Base-by-base conservation (phyloP, 345 rosid genomes). In the Aegle marmelos region DNA sequence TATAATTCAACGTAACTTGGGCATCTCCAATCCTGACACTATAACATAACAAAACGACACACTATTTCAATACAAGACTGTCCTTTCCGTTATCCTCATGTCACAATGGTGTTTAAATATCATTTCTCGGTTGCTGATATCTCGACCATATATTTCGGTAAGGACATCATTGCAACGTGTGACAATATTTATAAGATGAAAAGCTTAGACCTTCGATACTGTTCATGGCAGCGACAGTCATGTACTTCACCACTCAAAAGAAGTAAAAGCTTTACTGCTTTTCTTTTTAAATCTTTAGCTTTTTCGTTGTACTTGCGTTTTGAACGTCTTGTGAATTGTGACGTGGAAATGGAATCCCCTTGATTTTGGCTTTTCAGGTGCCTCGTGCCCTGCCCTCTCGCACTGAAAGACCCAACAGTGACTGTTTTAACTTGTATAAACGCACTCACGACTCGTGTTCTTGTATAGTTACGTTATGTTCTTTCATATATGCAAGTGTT, bases 311-410 rank as follows among this genome's bases (percentile, higher is more conserved):
- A 37, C 81, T 30, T 37, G 50, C 53, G 41, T 30, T 72, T 71
- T 33, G 48, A 72, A 56, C 11, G 41, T 63, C 27, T 73, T 60
- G 17, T 37, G 30, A 64, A 30, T 31, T 14, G 39, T 34, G 41
- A 59, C 13, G 0, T 9, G 24, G 31, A n/a, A 54, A 37, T 58
- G 24, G 50, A 53, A 53, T 73, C 78, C 57, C 56, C 21, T 61
- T 14, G 9, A 59, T 31, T 1, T 57, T 45, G 58, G 64, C 79
- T 69, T 80, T 79, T 80, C 79, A 75, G 75, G 27, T 31, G 66
- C 10, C 11, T 7, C 0, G 10, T 7, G 21, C 21, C 34, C 31
- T 61, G 66, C 14, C 17, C 34, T 61, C 21, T 25, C 66, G 0
- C 21, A 27, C 69, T 33, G 45, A 34, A 65, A 65, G 27, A 65